Percentiles rank a stretch among this genome's conserved stretches.
These are phyloP conservation scores for Gossypium davidsonii DNA, from an alignment of 441 rosid species.

Conservation along the genomic window DNA sequence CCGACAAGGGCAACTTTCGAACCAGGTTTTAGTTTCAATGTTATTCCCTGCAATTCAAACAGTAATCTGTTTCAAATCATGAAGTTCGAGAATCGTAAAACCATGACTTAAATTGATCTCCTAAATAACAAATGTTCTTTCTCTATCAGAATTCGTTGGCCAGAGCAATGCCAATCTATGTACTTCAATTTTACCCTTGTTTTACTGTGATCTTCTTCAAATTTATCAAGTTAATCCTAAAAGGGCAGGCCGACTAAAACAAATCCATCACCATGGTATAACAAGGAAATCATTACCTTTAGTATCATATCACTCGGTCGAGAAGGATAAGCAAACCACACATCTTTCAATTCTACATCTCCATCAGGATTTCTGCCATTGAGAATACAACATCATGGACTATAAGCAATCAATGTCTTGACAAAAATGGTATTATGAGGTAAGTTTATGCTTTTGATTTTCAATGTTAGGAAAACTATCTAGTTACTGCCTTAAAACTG, in stretches of 20 bases:
- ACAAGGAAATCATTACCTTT: conserved; percentile 43
- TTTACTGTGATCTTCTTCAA: background rate
- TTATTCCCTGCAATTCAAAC: conserved; percentile 59
- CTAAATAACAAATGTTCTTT: background rate
- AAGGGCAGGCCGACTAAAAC: background rate
- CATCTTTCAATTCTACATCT: conserved; percentile 78
- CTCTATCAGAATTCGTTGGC: background rate
- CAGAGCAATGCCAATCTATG: background rate
- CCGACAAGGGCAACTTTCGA: conserved; percentile 95
- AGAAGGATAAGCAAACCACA: conserved; percentile 95
- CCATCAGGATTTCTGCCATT: conserved; percentile 68
- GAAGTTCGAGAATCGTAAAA: background rate
- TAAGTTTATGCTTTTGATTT: background rate
- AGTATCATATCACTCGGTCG: conserved; percentile 88
- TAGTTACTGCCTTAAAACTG: background rate
- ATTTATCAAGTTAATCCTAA: background rate
- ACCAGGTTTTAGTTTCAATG: conserved; percentile 68
- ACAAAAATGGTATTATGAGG: background rate
- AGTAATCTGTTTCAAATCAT: background rate
- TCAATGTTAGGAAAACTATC: background rate
- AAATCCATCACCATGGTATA: background rate
- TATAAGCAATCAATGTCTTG: background rate
- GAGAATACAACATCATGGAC: background rate
- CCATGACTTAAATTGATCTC: background rate
- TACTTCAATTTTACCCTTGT: background rate